A percentile compares a stretch with the other conserved stretches of the same genome.
phyloP scores from a whole-genome alignment of 2,329 filamentous ascomycete species.

The Trichoderma simmonsii region DNA sequence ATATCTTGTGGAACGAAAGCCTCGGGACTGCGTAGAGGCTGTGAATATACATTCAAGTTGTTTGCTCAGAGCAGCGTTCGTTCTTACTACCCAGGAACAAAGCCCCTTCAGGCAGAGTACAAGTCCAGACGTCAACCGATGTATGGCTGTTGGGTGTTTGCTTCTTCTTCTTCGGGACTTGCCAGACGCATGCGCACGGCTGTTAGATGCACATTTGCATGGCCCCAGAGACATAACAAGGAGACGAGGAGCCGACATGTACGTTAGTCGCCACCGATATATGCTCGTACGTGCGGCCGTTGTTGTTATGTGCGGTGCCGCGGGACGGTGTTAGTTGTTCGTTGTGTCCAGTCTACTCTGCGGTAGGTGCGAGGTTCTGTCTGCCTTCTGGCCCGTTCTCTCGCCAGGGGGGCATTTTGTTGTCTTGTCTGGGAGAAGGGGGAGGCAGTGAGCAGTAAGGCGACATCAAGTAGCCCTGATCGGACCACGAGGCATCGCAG shows the following conservation, averaged over 20 bases:
- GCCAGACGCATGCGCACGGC: slow-evolving; percentile 5
- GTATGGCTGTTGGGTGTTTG: slow-evolving; percentile 21
- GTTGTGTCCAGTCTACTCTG: slow-evolving; percentile 12
- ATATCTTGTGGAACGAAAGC: slow-evolving; percentile 17
- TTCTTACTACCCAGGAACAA: slow-evolving; percentile 18
- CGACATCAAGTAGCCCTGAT: slow-evolving; percentile 28
- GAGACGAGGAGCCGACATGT: slow-evolving; percentile 3
- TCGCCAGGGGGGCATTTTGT: slow-evolving; percentile 15
- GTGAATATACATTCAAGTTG: slow-evolving; percentile 11
- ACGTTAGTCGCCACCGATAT: slow-evolving; percentile 16
- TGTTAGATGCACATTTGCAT: slow-evolving; percentile 16
- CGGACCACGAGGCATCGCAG: slow-evolving; percentile 23
- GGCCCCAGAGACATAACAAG: slow-evolving; percentile 2
- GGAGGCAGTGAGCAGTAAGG: slow-evolving; percentile 15
- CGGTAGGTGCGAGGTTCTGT: slow-evolving; percentile 17
- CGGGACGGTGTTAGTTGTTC: slow-evolving; percentile 4
- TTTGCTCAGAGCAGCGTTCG: slow-evolving; percentile 18
- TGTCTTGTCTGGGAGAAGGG: neutral
- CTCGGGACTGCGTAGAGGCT: slow-evolving; percentile 17
- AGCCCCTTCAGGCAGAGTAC: slow-evolving; percentile 14
- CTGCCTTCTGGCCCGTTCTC: slow-evolving; percentile 21
- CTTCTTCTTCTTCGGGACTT: slow-evolving; percentile 16
- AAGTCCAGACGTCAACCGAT: slow-evolving; percentile 20
- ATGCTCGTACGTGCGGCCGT: slow-evolving; percentile 12
- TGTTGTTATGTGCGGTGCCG: slow-evolving; percentile 14